Percentiles rank a stretch among this genome's conserved stretches.
phyloP scores from a whole-genome alignment of 495 filamentous ascomycete species.

The Trichoderma asperelloides region DNA sequence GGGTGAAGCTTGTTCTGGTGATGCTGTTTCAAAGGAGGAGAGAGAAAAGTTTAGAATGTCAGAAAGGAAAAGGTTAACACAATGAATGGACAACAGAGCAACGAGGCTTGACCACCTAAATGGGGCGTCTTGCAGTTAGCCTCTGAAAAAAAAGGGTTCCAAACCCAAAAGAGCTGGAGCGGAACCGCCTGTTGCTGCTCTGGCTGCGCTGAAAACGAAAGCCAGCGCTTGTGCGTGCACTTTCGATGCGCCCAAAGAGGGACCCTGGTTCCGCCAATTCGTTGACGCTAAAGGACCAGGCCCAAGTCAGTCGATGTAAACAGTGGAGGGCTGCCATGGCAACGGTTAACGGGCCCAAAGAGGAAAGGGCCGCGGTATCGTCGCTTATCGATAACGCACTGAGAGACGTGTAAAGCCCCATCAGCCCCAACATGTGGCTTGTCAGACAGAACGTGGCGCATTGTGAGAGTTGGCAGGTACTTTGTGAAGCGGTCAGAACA shows the following conservation, averaged over 20 bases:
- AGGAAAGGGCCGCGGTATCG: neutral
- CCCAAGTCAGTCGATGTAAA: slow-evolving; percentile 6
- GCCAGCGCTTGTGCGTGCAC: neutral
- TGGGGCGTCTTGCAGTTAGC: neutral
- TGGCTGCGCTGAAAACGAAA: neutral
- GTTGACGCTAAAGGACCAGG: neutral
- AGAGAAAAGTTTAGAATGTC: neutral
- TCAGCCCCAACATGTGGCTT: neutral
- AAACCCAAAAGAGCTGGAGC: neutral
- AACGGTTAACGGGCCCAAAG: slow-evolving; percentile 7
- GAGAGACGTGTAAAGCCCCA: neutral
- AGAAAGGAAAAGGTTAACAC: neutral
- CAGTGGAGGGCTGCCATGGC: slow-evolving; percentile 11
- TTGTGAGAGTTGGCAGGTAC: neutral
- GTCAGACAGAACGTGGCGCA: neutral
- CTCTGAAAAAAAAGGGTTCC: neutral
- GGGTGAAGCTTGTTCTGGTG: slow-evolving; percentile 1
- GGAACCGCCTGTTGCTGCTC: neutral
- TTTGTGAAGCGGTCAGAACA: neutral
- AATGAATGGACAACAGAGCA: neutral
- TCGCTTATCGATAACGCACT: neutral
- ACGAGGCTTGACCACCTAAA: neutral
- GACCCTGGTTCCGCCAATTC: neutral
- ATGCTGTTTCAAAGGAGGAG: neutral
- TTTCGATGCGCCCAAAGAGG: neutral